These are phyloP conservation scores for Trametes versicolor DNA, from an alignment of 1,284 basidiomycete species.

Conservation along the genomic window DNA sequence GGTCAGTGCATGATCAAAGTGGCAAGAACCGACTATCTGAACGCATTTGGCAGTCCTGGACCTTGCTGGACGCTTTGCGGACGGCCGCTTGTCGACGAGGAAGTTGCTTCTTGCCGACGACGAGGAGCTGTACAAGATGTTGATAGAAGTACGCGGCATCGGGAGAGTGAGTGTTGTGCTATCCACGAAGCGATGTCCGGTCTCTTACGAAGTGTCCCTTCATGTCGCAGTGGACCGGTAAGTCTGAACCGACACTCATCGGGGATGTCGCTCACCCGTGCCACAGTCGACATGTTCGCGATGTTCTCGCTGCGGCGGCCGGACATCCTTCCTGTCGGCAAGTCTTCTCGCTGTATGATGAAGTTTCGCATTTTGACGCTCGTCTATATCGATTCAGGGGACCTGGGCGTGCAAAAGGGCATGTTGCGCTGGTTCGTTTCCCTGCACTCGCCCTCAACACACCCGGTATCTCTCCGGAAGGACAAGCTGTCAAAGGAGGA, in stretches of 20 bases:
- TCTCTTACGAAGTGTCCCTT: not conserved
- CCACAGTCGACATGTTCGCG: conserved; percentile 85
- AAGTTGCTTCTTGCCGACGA: conserved; percentile 78
- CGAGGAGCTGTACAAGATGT: conserved; percentile 77
- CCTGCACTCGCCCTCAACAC: conserved; percentile 59
- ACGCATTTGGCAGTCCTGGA: conserved; percentile 66
- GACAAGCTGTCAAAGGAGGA: conserved; percentile 55
- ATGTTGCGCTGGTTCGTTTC: conserved; percentile 80
- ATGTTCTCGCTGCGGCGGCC: conserved; percentile 88
- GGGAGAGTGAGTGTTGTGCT: conserved; percentile 69
- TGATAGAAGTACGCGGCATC: conserved; percentile 84
- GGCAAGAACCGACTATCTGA: not conserved
- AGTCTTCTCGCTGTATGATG: conserved; percentile 42
- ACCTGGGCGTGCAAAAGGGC: conserved; percentile 86
- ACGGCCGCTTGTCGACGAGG: conserved; percentile 78
- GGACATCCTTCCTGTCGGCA: conserved; percentile 83
- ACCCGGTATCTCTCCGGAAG: conserved; percentile 62
- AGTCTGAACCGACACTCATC: not conserved
- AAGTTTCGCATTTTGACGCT: conserved; percentile 5
- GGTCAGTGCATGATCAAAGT: conserved; percentile 52
- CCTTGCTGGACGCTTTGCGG: conserved; percentile 79
- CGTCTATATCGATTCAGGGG: conserved; percentile 56
- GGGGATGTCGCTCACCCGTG: conserved; percentile 6
- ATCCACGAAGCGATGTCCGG: conserved; percentile 5
- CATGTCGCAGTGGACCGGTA: conserved; percentile 49